Base-by-base conservation (phyloP, 1,284 basidiomycete genomes). In the Calocybe gambosa region DNA sequence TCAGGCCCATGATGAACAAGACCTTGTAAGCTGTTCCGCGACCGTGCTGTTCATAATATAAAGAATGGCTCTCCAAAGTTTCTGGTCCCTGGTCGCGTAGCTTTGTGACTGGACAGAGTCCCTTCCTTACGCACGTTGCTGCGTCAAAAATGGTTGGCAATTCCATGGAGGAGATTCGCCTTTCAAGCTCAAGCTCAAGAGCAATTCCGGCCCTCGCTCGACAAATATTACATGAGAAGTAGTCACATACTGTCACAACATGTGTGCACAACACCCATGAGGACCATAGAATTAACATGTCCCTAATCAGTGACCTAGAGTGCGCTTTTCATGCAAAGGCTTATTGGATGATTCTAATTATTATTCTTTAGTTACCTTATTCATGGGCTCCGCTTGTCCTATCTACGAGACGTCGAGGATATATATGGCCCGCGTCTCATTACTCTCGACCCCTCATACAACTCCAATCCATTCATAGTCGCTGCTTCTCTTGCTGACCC, bases 351-450 rank as follows among this genome's bases (percentile, higher is more conserved):
- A 35, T 35, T n/a, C n/a, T n/a, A n/a, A 29, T 29, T 29, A 40
- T 21, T n/a, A 10, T 3, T 12, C 16, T 49, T 13, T 55, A 95
- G 93, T 54, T 93, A 85, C 63, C 74, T 93, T 37, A 85, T 94
- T 5, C 93, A 95, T 60, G 80, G 77, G 54, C 73, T 95, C 9
- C 84, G 92, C 2, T 70, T 96, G 23, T 82, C 85, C 15, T 92
- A 94, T 59, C 73, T 96, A n/a, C 85, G 91, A 49, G 81, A 86
- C 55, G 81, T 91, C 33, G 85, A 91, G 50, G 93, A 93, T 62
- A 83, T 84, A 0, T 85, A 89, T 58, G 89, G 87, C 5, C 71
- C 80, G 3, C 79, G 87, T 31, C 75, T 94, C 58, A 84, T 95
- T 56, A 80, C 88, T 1, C 73, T 95, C 42, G 82, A 80, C 59